A percentile compares a stretch with the other conserved stretches of the same genome.
These are phyloP conservation scores for Guadua angustifolia DNA, from an alignment of 176 grass and related monocot species.

Conservation along the genomic window DNA sequence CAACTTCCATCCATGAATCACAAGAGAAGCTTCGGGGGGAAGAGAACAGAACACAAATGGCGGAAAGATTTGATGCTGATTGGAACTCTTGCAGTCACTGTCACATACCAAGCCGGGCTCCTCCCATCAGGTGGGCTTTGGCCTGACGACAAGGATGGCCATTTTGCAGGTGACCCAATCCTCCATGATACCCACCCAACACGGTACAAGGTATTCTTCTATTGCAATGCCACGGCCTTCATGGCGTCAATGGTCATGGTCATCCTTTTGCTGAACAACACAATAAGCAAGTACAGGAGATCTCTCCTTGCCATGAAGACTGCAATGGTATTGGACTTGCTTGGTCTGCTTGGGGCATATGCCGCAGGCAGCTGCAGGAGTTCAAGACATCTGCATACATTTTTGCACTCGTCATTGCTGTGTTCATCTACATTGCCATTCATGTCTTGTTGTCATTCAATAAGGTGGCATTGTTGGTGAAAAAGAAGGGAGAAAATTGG, in stretches of 20 bases:
- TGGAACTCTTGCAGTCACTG: constrained; percentile 52
- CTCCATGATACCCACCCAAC: constrained; percentile 40
- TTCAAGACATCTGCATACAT: background rate
- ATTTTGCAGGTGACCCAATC: constrained; percentile 45
- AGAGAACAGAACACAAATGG: constrained; percentile 50
- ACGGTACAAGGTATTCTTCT: constrained; percentile 53
- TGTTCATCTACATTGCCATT: constrained; percentile 54
- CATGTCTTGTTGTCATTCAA: constrained; percentile 45
- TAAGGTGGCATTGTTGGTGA: constrained; percentile 27
- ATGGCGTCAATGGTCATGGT: constrained; percentile 50
- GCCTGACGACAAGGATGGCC: constrained; percentile 28
- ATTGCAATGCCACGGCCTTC: constrained; percentile 50
- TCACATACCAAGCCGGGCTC: constrained; percentile 65
- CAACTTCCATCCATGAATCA: background rate
- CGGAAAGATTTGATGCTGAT: constrained; percentile 62
- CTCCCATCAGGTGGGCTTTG: constrained; percentile 57
- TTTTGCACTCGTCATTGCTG: constrained; percentile 41
- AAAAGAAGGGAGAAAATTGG: constrained; percentile 30
- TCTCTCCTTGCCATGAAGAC: constrained; percentile 52
- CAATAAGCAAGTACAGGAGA: constrained; percentile 47
- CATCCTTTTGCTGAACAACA: constrained; percentile 47
- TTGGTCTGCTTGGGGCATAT: background rate
- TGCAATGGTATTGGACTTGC: background rate
- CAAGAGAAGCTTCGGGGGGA: background rate
- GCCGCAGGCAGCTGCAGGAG: background rate